Percentiles rank a stretch among this genome's conserved stretches.
Evolutionary conservation across 2,329 filamentous ascomycete genomes (phyloP).

Genomic region (Rhytidhysteron rufulum): DNA sequence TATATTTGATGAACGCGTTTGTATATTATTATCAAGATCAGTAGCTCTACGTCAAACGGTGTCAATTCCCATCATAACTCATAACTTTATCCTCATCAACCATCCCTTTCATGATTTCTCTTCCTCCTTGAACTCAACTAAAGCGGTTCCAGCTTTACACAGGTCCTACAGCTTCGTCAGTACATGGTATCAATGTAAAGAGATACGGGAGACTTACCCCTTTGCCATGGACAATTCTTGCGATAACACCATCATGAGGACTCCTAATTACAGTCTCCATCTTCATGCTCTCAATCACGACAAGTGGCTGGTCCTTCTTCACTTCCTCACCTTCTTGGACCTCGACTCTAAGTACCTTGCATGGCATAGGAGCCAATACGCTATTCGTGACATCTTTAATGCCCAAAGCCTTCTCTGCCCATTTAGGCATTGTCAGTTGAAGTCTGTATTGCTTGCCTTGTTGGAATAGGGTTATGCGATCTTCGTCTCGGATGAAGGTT

Average conservation of each 20-base stretch:
- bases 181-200: neutral
- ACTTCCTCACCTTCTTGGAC: constrained; percentile 78
- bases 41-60: too few relatives aligned
- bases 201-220: constrained; percentile 37
- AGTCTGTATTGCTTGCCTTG: constrained; percentile 57
- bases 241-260: constrained; percentile 46
- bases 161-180: constrained; percentile 22
- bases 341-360: constrained; percentile 89
- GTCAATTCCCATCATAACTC: too few relatives aligned
- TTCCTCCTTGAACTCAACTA: constrained; percentile 41
- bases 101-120: too few relatives aligned
- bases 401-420: constrained; percentile 85
- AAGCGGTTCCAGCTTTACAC: constrained; percentile 45
- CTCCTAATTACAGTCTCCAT: constrained; percentile 55
- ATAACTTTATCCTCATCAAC: too few relatives aligned
- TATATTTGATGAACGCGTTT: too few relatives aligned
- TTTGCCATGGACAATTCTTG: constrained; percentile 46
- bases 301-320: constrained; percentile 78
- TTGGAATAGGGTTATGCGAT: constrained; percentile 74
- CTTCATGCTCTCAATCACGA: constrained; percentile 62
- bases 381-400: constrained; percentile 76
- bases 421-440: constrained; percentile 59
- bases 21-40: too few relatives aligned
- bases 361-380: constrained; percentile 92
- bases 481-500: constrained; percentile 64